phyloP scores from a whole-genome alignment of 805 yeast genomes.

The Myxozyma vanderwaltii region DNA sequence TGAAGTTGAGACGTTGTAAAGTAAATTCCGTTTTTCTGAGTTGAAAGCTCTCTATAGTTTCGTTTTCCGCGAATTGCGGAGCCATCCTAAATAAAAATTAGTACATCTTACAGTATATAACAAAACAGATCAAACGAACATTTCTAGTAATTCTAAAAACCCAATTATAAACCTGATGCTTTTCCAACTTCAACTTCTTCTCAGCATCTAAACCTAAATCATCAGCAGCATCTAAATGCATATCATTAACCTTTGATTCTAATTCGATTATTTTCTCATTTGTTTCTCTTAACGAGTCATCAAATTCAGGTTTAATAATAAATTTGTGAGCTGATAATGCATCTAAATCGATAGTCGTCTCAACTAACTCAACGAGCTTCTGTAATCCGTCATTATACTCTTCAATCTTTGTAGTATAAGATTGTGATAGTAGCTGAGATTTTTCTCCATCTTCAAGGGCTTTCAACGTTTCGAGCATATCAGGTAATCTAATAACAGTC shows the following conservation, averaged over 20 bases:
- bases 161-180: conserved; percentile 89
- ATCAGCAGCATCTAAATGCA: conserved; percentile 67
- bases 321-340: conserved; percentile 82
- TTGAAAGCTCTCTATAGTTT: conserved; percentile 75
- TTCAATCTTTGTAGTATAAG: conserved; percentile 63
- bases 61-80: conserved; percentile 60
- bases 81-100: conserved; percentile 60
- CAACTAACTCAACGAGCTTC: conserved; percentile 82
- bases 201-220: conserved; percentile 81
- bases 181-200: conserved; percentile 85
- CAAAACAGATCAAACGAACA: conserved; percentile 15
- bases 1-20: conserved; percentile 75
- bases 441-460: conserved; percentile 44
- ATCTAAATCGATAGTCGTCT: conserved; percentile 85
- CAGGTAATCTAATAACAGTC: conserved; percentile 70
- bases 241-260: conserved; percentile 56
- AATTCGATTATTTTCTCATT: conserved; percentile 59
- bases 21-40: conserved; percentile 93
- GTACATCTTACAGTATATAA: no score
- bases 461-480: conserved; percentile 56
- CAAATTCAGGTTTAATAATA: conserved; percentile 86
- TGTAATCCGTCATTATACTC: conserved; percentile 54
- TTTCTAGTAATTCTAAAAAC: conserved; percentile 85
- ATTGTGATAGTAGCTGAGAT: conserved; percentile 45
- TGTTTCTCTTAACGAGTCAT: conserved; percentile 67